Base-by-base conservation (phyloP, 805 yeast genomes). In the Candida insectalens region DNA sequence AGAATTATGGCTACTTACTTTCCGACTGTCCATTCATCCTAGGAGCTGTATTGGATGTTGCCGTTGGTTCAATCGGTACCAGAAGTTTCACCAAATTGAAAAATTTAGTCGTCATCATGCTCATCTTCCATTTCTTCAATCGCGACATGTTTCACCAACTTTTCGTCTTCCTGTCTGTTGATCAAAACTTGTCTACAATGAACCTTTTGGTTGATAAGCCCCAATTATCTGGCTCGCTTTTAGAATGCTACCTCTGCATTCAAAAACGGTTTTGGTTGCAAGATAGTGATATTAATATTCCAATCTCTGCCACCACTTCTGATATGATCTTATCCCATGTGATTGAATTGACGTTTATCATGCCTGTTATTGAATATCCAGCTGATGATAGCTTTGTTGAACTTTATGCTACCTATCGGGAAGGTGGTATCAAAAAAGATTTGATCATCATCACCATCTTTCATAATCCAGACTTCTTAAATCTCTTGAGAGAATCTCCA, bases 1-100 rank as follows among this genome's bases (percentile, higher is more conserved):
- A 36, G 33, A 50, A 44, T 26, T 54, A 48, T 40, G 55, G 51
- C 5, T 25, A 13, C 6, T 29, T 55, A 3, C 33, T 54, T 7
- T 27, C 36, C 9, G 23, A 32, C 6, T 22, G 30, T 7, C 26
- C 19, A 13, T 18, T 19, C 4, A 33, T 36, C 34, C 23, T 38
- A 27, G 19, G 31, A 26, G 25, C 49, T 42, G 22, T 39, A 44
- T 10, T 36, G 38, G 8, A 34, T 27, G 17, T 35, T 41, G 10
- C 29, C 45, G 10, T 32, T 28, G 6, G 15, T 32, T 15, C 27
- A 8, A 14, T 9, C 9, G 16, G 23, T 8, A 7, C 7, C 19
- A 15, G 30, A 9, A 21, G 22, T 19, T 17, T 27, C 30, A 12
- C 23, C 17, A 45, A 36, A 21, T 35, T 55, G 19, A 51, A 45